Base-by-base conservation (phyloP, 2,329 filamentous ascomycete species). In the Colletotrichum liaoningense region DNA sequence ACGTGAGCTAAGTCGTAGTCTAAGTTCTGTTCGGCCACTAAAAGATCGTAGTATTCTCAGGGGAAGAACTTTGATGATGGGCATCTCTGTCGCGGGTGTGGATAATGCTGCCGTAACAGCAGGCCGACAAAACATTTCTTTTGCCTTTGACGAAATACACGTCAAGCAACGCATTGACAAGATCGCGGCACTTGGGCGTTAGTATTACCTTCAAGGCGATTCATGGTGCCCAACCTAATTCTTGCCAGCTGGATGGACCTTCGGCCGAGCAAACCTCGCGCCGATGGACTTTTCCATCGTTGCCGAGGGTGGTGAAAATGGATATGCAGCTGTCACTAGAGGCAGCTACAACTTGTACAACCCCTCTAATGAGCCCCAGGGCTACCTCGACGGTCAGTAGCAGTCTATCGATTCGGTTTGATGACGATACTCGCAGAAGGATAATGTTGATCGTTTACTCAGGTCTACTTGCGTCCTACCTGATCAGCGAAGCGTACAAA, bases 271-370 rank as follows among this genome's bases (percentile, higher is more conserved):
- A 2, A 63, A 63, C 1, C 66, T 67, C 2, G 35, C 72, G 52
- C 26, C 77, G 62, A 68, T 74, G 74, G 62, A 64, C 59, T 68
- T 72, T 16, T 72, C 69, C 5, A 14, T 74, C 2, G 56, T 72
- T 8, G 59, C 68, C 7, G 52, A 54, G 19, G 56, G 68, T 14
- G 64, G 72, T 12, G 69, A 57, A 5, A 30, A 58, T 12, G 72
- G 72, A 8, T 74, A 62, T 26, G 68, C 69, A 4, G 65, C 68
- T 22, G 59, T 68, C 22, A 55, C 69, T 8, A 30, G 55, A 16
- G 72, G 72, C 14, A 72, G 55, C 58, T 59, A 65, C 30, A 38
- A 49, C 28, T 46, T 72, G 30, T 63, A 42, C n/a, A 63, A 35
- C 54, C 60, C 60, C n/a, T n/a, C 42, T 24, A 28, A 46, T 5